Percentiles rank a stretch among this genome's conserved stretches.
These are phyloP conservation scores for Thelonectria blattea DNA, from an alignment of 2,329 filamentous ascomycete genomes.

Conservation along the genomic window DNA sequence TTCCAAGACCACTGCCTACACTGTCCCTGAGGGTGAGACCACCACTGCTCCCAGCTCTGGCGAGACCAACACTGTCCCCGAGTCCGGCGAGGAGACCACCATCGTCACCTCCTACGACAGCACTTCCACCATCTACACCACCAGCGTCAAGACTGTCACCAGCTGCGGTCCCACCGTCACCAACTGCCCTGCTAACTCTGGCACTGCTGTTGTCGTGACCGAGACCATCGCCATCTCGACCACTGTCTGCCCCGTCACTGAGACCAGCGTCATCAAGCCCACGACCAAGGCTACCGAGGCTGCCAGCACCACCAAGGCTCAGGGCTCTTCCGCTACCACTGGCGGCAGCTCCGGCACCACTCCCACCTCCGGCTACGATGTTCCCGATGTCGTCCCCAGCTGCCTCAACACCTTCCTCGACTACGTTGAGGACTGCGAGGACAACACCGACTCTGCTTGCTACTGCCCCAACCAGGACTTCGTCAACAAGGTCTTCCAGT, in stretches of 20 bases:
- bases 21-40: neutral
- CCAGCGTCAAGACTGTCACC: constrained; percentile 37
- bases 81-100: constrained; percentile 15
- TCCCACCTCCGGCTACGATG: constrained; percentile 38
- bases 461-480: constrained; percentile 84
- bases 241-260: constrained; percentile 35
- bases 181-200: constrained; percentile 54
- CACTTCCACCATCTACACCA: constrained; percentile 42
- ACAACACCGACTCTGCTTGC: constrained; percentile 83
- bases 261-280: constrained; percentile 31
- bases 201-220: constrained; percentile 31
- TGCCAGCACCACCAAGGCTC: constrained; percentile 6
- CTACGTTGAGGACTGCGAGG: constrained; percentile 70
- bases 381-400: constrained; percentile 76
- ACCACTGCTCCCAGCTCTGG: constrained; percentile 2
- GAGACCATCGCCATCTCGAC: constrained; percentile 35
- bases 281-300: constrained; percentile 18
- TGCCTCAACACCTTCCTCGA: constrained; percentile 93
- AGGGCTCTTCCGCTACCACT: constrained; percentile 26
- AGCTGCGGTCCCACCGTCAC: constrained; percentile 49
- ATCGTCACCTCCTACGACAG: constrained; percentile 41
- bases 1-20: neutral
- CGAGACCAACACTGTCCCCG: neutral
- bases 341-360: constrained; percentile 33
- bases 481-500: constrained; percentile 79